Evolutionary conservation across 139 green algal species (phyloP).

Genomic region (Chlorella sp.): DNA sequence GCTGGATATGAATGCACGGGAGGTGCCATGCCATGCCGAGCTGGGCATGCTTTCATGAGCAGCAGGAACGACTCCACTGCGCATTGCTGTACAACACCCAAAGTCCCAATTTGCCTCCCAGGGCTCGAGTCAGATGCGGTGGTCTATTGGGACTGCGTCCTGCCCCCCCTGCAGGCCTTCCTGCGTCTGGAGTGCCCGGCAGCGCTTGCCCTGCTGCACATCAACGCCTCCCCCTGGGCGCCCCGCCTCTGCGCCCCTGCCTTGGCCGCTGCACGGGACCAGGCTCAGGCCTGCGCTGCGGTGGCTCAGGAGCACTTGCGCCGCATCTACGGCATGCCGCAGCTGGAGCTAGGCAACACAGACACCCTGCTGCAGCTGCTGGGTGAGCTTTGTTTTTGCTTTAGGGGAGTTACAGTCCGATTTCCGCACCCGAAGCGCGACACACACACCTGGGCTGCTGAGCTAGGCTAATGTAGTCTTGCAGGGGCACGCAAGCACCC

Average conservation of each 20-base stretch:
- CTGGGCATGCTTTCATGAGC: no score
- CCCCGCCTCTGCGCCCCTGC: not conserved
- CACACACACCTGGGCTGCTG: no score
- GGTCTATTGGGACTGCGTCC: not conserved
- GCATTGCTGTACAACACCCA: no score
- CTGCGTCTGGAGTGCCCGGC: slow-evolving; percentile 19
- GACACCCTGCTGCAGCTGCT: slow-evolving; percentile 28
- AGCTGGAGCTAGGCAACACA: not conserved
- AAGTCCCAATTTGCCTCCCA: no score
- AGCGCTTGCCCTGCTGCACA: slow-evolving; percentile 2
- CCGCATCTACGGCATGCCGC: not conserved
- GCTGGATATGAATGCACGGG: no score
- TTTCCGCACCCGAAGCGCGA: no score
- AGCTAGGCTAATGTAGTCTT: no score
- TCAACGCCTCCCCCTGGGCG: not conserved
- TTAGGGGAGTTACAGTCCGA: no score
- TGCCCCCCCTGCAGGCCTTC: slow-evolving; percentile 12
- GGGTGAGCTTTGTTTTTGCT: not conserved
- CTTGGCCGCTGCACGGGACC: not conserved
- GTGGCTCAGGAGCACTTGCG: not conserved
- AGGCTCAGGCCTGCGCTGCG: not conserved
- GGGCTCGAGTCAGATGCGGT: not conserved
- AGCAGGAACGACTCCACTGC: not conserved
- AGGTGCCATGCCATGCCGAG: no score
- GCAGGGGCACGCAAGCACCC: no score